Evolutionary conservation across 768 basidiomycete genomes (phyloP), one percentile per base, ranked within the genome.

Genomic region (Russula sp.): DNA sequence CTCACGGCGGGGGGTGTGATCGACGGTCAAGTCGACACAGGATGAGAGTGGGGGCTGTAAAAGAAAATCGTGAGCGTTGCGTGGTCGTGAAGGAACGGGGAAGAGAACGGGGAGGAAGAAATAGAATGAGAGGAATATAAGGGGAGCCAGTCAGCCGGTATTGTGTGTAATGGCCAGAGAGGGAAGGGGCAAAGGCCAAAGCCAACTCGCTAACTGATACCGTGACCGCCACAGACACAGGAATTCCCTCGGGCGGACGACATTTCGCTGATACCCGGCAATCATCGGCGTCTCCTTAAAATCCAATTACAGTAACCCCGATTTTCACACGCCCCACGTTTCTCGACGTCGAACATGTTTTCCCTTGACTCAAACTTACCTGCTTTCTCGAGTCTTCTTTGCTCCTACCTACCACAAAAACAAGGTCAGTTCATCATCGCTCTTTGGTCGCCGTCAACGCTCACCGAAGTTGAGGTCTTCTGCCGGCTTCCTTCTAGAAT

Each of bases 321-420:
- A 22, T 67, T 34, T 46, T 78, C 76, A 70, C 76, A 77, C 76
- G 76, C 71, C 71, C 77, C 76, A 77, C 77, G 76, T 77, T 78
- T 76, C 71, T 69, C 77, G 70, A 67, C 64, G 76, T 71, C 71
- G 57, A 75, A 61, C 64, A 69, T 66, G 68, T 76, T 71, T 22
- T 6, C 24, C 28, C 30, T 61, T 42, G 30, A 20, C 70, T 75
- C 75, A 30, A 32, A 52, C 64, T 65, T 57, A 61, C 59, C 59
- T 72, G 42, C 42, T 62, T 46, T 40, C 26, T 52, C 44, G 26
- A 32, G 24, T 49, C 28, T 57, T 28, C 49, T 64, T 48, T 11
- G 50, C 34, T 60, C 53, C 54, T 55, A 36, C 52, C 53, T 60
- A 36, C 54, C 63, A 30, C 28, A 44, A 20, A 48, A 52, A 51